phyloP scores from a whole-genome alignment of 805 yeast species.

The Scheffersomyces amazonensis region DNA sequence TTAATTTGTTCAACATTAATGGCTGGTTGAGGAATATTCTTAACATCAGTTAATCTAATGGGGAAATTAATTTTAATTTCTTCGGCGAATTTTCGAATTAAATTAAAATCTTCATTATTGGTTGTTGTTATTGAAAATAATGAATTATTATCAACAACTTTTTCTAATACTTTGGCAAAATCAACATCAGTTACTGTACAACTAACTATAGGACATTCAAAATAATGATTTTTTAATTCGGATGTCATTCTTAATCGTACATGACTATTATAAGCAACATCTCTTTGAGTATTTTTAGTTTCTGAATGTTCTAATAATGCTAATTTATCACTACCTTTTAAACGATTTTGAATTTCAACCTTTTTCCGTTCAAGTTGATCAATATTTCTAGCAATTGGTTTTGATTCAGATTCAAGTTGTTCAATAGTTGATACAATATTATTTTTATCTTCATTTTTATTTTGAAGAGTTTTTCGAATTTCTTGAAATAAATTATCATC shows the following conservation, averaged over 20 bases:
- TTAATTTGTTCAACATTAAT: constrained; percentile 31
- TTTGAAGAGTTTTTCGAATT: constrained; percentile 8
- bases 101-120: constrained; percentile 46
- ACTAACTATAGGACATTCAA: constrained; percentile 73
- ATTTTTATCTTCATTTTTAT: constrained; percentile 12
- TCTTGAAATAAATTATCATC: constrained; percentile 23
- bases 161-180: constrained; percentile 56
- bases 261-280: constrained; percentile 40
- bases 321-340: constrained; percentile 51
- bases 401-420: background rate
- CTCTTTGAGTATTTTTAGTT: constrained; percentile 29
- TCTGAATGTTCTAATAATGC: constrained; percentile 38
- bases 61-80: constrained; percentile 47
- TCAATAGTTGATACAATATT: constrained; percentile 5
- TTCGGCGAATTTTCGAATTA: constrained; percentile 28
- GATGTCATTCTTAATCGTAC: constrained; percentile 37
- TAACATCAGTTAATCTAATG: constrained; percentile 44
- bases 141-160: constrained; percentile 51
- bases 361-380: background rate
- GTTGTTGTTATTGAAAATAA: constrained; percentile 63
- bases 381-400: background rate
- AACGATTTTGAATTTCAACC: constrained; percentile 10
- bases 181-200: constrained; percentile 50
- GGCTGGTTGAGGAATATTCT: constrained; percentile 15
- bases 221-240: constrained; percentile 42